phyloP scores from a whole-genome alignment of 148 eudicot genomes.

The Fagopyrum tataricum region DNA sequence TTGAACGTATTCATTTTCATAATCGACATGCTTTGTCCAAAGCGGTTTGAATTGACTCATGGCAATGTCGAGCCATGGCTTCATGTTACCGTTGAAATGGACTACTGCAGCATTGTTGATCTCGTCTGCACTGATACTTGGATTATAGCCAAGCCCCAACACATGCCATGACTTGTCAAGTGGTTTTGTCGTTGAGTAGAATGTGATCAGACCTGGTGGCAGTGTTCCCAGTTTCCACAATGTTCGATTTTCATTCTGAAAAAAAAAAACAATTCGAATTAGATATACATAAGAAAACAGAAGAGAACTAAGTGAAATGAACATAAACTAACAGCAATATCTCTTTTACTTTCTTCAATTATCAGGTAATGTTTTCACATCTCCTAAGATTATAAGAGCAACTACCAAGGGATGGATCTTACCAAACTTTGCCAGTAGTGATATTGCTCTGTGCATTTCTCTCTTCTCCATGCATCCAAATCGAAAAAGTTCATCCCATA shows the following conservation, averaged over 20 bases:
- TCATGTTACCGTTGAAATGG: constrained; percentile 90
- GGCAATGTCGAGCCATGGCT: constrained; percentile 93
- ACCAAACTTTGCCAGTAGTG: constrained; percentile 99
- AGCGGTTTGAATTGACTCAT: constrained; percentile 71
- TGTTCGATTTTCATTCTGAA: constrained; percentile 90
- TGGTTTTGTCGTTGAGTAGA: constrained; percentile 88
- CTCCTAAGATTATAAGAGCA: background rate
- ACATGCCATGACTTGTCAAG: constrained; percentile 96
- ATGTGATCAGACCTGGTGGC: constrained; percentile 89
- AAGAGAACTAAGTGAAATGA: background rate
- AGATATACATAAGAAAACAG: background rate
- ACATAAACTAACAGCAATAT: background rate
- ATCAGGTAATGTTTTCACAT: background rate
- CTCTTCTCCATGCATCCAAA: constrained; percentile 95
- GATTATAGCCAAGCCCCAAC: constrained; percentile 89
- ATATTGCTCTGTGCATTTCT: constrained; percentile 88
- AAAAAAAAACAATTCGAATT: constrained; percentile 9
- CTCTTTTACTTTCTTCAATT: background rate
- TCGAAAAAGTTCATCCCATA: constrained; percentile 98
- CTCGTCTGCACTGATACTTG: constrained; percentile 80
- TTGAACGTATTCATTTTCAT: constrained; percentile 73
- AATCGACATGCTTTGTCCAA: constrained; percentile 84
- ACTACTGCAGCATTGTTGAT: constrained; percentile 84
- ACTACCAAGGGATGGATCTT: constrained; percentile 20
- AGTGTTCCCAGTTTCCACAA: constrained; percentile 85